Percentiles rank a stretch among this genome's conserved stretches.
Evolutionary conservation across 345 rosid species (phyloP).

Genomic region (Limnanthes douglasii): DNA sequence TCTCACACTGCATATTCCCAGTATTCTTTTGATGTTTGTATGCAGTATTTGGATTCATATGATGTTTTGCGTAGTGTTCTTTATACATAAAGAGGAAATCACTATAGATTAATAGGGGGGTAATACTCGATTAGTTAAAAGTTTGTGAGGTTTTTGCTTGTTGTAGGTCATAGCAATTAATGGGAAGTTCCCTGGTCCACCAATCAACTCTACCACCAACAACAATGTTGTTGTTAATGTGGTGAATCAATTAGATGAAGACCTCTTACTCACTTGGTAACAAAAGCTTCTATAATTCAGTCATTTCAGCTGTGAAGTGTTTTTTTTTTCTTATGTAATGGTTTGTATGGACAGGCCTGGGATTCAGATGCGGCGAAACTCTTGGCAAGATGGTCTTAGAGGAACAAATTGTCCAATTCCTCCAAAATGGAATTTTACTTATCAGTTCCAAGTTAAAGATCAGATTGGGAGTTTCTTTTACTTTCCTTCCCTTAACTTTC

Average conservation of each 20-base stretch:
- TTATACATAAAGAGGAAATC: no score
- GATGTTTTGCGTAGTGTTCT: not conserved
- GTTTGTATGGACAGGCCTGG: constrained; percentile 48
- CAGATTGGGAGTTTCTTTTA: constrained; percentile 94
- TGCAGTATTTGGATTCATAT: no score
- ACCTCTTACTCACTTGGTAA: constrained; percentile 75
- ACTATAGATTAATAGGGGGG: no score
- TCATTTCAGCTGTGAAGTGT: not conserved
- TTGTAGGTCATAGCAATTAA: constrained; percentile 80
- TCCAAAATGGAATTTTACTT: constrained; percentile 49
- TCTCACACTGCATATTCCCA: no score
- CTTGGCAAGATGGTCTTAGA: constrained; percentile 85
- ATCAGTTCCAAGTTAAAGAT: constrained; percentile 89
- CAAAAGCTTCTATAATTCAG: not conserved
- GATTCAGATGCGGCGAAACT: constrained; percentile 66
- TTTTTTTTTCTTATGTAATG: not conserved
- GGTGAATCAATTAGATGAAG: constrained; percentile 51
- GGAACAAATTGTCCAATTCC: constrained; percentile 90
- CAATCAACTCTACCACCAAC: constrained; percentile 66
- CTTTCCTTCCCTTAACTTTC: constrained; percentile 65
- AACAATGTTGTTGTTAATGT: constrained; percentile 56
- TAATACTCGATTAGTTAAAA: no score
- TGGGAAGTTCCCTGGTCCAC: constrained; percentile 63
- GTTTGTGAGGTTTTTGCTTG: no score
- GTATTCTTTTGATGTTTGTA: no score